Evolutionary conservation across 2,329 filamentous ascomycete genomes (phyloP), one percentile per base, ranked within the genome.

Genomic region (Samsoniella hepiali): DNA sequence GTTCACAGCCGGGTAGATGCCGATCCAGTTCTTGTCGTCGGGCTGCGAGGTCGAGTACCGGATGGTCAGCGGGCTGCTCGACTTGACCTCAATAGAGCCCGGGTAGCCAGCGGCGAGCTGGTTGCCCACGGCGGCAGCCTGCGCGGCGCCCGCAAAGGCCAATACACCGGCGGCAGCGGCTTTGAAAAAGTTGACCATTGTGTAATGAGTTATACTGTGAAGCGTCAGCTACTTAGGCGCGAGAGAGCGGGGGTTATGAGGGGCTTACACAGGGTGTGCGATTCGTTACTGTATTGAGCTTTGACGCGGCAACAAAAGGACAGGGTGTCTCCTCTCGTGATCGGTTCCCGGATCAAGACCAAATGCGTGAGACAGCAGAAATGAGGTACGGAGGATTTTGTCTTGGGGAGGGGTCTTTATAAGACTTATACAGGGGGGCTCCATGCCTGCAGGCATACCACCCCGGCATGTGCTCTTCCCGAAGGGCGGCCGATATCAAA

Each of bases 21-120:
- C 63, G 38, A 64, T 53, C 63, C 63, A 64, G 54, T 64, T 64
- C 32, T 31, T 13, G 51, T 45, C 51, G n/a, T 61, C 32, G 27
- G 63, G 63, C n/a, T 56, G 51, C 38, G 63, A 61, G 5, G 63
- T 64, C 17, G 57, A 60, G 57, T 61, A 64, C 11, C 38, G 57
- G 53, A 64, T 55, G 3, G 49, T 54, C 42, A 61, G 63, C 38
- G 63, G 63, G 50, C 45, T 60, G 5, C 40, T 61, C 10, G 57
- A 61, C 13, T 9, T 7, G 31, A 61, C 49, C 34, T 51, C 8
- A n/a, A 64, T 47, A 13, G 58, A 55, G 44, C 63, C 63, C 1
- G 34, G 54, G 55, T 44, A 63, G 13, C 54, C 54, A 3, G 62
- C 42, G 13, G 55, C 36, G 7, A 58, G 13, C n/a, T 58, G 29